phyloP scores from a whole-genome alignment of 352 stramenopile species.

The Globisporangium parvum region DNA sequence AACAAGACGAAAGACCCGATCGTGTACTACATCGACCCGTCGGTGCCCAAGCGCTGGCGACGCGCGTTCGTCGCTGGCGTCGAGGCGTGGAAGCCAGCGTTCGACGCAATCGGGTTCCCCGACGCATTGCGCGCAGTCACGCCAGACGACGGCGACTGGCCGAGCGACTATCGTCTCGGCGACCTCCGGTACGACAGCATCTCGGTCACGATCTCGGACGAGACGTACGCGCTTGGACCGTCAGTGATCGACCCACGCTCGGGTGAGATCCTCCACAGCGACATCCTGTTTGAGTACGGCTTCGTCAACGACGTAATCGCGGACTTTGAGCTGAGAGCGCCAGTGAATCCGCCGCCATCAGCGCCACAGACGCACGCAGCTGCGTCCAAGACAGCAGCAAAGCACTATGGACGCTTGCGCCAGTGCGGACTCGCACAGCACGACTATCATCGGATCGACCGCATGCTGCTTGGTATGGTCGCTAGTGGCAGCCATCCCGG shows the following conservation, averaged over 20 bases:
- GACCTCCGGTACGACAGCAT: slow-evolving; percentile 87
- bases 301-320: slow-evolving; percentile 72
- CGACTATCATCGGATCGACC: slow-evolving; percentile 32
- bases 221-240: slow-evolving; percentile 64
- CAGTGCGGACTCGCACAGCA: slow-evolving; percentile 43
- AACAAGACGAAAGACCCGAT: slow-evolving; percentile 46
- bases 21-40: slow-evolving; percentile 82
- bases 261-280: slow-evolving; percentile 83
- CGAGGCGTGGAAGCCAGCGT: slow-evolving; percentile 70
- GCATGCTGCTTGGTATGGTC: slow-evolving; percentile 29
- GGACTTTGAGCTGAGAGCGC: slow-evolving; percentile 45
- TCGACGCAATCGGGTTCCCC: slow-evolving; percentile 64
- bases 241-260: slow-evolving; percentile 68
- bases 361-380: not conserved
- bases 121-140: slow-evolving; percentile 65
- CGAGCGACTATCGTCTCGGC: slow-evolving; percentile 70
- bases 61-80: slow-evolving; percentile 55
- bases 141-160: slow-evolving; percentile 67
- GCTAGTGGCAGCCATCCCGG: slow-evolving; percentile 11
- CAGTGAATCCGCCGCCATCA: slow-evolving; percentile 20
- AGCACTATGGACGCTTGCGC: slow-evolving; percentile 9
- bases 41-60: slow-evolving; percentile 61
- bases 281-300: slow-evolving; percentile 83
- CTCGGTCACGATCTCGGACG: slow-evolving; percentile 77
- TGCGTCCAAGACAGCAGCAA: slow-evolving; percentile 1